Conservation (phyloP, 2,329 filamentous ascomycete species). For the Penicillium sp. region DNA sequence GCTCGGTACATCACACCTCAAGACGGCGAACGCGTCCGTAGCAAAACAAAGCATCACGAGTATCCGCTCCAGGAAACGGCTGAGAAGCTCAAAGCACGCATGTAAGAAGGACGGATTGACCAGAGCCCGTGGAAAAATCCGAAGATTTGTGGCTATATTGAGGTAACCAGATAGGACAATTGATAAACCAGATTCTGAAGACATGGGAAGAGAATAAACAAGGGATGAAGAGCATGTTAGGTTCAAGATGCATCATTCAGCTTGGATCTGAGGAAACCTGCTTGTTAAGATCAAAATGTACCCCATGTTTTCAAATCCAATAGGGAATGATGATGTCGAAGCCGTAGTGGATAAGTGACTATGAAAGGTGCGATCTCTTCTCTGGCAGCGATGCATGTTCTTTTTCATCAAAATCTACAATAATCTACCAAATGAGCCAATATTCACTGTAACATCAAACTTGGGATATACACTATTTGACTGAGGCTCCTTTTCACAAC, state of each 20-base stretch:
- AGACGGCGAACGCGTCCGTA: conserved; percentile 66
- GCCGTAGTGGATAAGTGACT: too few relatives aligned
- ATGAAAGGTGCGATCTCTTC: not conserved
- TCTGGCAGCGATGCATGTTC: not conserved
- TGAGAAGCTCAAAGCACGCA: conserved; percentile 16
- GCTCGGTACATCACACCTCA: conserved; percentile 76
- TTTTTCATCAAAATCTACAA: not conserved
- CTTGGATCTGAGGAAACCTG: not conserved
- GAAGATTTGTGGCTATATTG: not conserved
- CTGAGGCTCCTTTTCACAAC: not conserved
- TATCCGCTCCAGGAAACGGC: conserved; percentile 61
- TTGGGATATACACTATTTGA: not conserved
- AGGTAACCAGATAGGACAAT: not conserved
- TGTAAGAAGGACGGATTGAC: not conserved
- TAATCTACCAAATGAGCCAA: not conserved
- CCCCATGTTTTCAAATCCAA: not conserved
- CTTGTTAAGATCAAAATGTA: not conserved
- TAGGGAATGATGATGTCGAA: not conserved
- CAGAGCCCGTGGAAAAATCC: not conserved
- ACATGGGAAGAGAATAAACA: not conserved
- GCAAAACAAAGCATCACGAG: conserved; percentile 64
- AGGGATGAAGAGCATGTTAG: not conserved
- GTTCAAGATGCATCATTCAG: not conserved
- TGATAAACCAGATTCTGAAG: not conserved
- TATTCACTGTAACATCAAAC: not conserved